A percentile compares a stretch with the other conserved stretches of the same genome.
phyloP scores from a whole-genome alignment of 2,329 filamentous ascomycete genomes.

The Verticillium dahliae region DNA sequence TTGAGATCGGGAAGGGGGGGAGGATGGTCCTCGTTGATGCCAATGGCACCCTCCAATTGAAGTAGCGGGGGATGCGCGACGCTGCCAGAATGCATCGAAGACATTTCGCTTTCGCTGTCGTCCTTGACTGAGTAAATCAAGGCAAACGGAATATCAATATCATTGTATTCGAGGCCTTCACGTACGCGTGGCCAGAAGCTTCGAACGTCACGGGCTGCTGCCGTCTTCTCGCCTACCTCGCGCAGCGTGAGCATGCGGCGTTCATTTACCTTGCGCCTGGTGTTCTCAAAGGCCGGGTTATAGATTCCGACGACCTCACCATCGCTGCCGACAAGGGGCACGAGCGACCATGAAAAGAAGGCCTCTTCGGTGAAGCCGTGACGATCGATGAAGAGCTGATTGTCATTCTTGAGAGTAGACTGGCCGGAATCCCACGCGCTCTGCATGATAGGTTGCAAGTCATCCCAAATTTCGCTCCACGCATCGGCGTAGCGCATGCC shows the following conservation, averaged over 20 bases:
- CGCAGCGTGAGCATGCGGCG: slow-evolving; percentile 72
- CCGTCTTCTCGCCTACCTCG: slow-evolving; percentile 70
- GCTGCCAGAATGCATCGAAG: slow-evolving; percentile 65
- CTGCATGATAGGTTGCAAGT: slow-evolving; percentile 61
- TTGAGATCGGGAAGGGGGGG: slow-evolving; percentile 59
- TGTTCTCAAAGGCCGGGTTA: slow-evolving; percentile 78
- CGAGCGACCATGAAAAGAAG: slow-evolving; percentile 77
- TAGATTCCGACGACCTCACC: slow-evolving; percentile 71
- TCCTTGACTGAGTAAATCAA: slow-evolving; percentile 71
- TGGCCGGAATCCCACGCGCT: slow-evolving; percentile 64
- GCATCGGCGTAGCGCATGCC: slow-evolving; percentile 61
- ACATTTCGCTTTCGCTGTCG: slow-evolving; percentile 63
- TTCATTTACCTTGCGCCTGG: slow-evolving; percentile 69
- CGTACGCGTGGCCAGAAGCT: slow-evolving; percentile 68
- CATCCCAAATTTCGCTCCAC: slow-evolving; percentile 71
- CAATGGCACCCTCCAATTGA: slow-evolving; percentile 65
- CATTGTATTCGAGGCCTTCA: slow-evolving; percentile 64
- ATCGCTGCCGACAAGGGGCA: slow-evolving; percentile 68
- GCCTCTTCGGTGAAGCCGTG: slow-evolving; percentile 69
- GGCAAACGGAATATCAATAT: slow-evolving; percentile 69
- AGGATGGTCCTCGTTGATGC: slow-evolving; percentile 58
- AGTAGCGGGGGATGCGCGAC: slow-evolving; percentile 55
- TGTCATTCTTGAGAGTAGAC: slow-evolving; percentile 79
- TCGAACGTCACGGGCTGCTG: slow-evolving; percentile 64
- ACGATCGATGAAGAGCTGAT: slow-evolving; percentile 65